phyloP scores from a whole-genome alignment of 371 early-diverging fungal species.

The Choanephora cucurbitarum region DNA sequence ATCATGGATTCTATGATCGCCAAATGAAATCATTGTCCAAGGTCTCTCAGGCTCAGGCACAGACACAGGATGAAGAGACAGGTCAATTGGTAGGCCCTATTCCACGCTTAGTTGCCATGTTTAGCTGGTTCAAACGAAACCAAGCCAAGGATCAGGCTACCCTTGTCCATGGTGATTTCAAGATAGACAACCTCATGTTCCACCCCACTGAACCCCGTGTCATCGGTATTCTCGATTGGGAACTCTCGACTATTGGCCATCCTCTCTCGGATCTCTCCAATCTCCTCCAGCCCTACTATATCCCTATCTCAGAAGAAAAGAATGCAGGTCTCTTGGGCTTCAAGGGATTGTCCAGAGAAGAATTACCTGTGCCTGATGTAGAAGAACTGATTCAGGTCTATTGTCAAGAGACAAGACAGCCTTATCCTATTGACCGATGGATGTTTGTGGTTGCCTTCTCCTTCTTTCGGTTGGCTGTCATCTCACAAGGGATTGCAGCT shows the following conservation, averaged over 20 bases:
- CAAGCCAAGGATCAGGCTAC: conserved; percentile 73
- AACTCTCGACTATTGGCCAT: conserved; percentile 92
- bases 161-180: conserved; percentile 92
- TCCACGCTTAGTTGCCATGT: conserved; percentile 69
- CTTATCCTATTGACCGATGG: conserved; percentile 75
- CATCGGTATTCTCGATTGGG: conserved; percentile 96
- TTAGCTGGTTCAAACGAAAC: conserved; percentile 73
- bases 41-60: conserved; percentile 72
- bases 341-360: conserved; percentile 35
- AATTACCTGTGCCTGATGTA: conserved; percentile 67
- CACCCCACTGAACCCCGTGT: conserved; percentile 79
- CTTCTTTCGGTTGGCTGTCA: conserved; percentile 75
- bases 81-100: conserved; percentile 67
- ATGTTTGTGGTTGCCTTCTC: conserved; percentile 45
- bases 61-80: conserved; percentile 56
- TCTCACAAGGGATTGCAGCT: conserved; percentile 88
- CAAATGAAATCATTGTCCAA: conserved; percentile 74
- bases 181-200: conserved; percentile 61
- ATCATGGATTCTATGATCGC: conserved; percentile 80
- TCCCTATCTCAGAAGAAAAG: conserved; percentile 31
- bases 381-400: conserved; percentile 67
- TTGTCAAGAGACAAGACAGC: conserved; percentile 50
- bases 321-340: conserved; percentile 47
- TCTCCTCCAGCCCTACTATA: conserved; percentile 75
- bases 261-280: conserved; percentile 91